These are phyloP conservation scores for Lanmaoa rubissima DNA, from an alignment of 768 basidiomycete species.

Conservation along the genomic window DNA sequence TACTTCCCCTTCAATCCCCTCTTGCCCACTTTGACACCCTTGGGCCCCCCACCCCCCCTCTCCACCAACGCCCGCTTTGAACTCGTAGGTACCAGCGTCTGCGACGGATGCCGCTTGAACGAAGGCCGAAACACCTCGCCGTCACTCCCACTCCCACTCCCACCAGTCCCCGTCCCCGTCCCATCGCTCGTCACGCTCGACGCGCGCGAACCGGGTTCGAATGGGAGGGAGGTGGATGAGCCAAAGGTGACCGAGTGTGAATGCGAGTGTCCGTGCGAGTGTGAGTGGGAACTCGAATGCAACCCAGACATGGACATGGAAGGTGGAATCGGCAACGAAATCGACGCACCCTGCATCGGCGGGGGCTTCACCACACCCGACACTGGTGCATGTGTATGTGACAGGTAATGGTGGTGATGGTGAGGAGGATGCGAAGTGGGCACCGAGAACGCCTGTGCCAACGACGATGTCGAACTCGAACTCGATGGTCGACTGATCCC, in stretches of 20 bases:
- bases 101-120: constrained; percentile 73
- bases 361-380: constrained; percentile 21
- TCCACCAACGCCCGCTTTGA: constrained; percentile 52
- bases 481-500: constrained; percentile 37
- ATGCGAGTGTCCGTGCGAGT: background rate
- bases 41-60: constrained; percentile 21
- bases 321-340: constrained; percentile 35
- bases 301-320: constrained; percentile 16
- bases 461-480: constrained; percentile 37
- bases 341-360: constrained; percentile 28
- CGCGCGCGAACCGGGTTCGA: constrained; percentile 26
- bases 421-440: constrained; percentile 10
- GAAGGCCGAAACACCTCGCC: constrained; percentile 48
- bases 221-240: constrained; percentile 14
- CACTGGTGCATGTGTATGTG: background rate
- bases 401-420: background rate
- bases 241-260: constrained; percentile 5
- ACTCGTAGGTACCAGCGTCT: constrained; percentile 62
- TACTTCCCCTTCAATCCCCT: background rate
- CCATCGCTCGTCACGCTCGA: constrained; percentile 34
- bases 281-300: constrained; percentile 6
- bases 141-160: constrained; percentile 28
- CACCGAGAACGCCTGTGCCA: constrained; percentile 42
- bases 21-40: constrained; percentile 9
- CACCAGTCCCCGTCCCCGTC: constrained; percentile 24